phyloP scores from a whole-genome alignment of 139 green algal genomes.

The Volvox reticuliferus region DNA sequence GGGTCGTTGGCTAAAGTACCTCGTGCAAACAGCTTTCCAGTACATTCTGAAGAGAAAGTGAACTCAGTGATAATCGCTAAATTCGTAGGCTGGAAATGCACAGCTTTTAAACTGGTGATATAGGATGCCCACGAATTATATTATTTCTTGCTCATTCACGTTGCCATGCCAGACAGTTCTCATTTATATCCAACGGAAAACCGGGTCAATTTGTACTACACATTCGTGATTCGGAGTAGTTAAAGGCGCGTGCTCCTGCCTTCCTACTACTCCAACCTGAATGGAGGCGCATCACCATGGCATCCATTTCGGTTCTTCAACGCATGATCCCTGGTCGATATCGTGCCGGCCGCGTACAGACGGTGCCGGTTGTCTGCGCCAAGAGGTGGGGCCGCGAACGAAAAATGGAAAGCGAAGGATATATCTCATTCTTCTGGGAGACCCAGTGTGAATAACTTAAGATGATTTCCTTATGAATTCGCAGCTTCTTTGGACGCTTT shows the following conservation, averaged over 20 bases:
- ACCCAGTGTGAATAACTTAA: no score
- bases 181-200: no score
- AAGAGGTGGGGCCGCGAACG: constrained; percentile 22
- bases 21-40: no score
- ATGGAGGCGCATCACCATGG: neutral
- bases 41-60: no score
- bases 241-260: neutral
- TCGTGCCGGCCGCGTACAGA: neutral
- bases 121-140: no score
- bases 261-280: neutral
- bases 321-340: neutral
- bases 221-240: neutral
- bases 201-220: neutral
- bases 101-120: no score
- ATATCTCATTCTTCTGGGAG: neutral
- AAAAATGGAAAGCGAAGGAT: neutral
- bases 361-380: constrained; percentile 18
- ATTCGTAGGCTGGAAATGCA: no score
- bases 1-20: no score
- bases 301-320: neutral
- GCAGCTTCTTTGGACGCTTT: constrained; percentile 31
- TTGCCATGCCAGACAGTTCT: no score
- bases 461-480: neutral
- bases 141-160: no score
- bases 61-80: no score